Percentiles rank a stretch among this genome's conserved stretches.
Evolutionary conservation across 2,329 filamentous ascomycete species (phyloP).

Genomic region (Albophoma yamanashiensis): DNA sequence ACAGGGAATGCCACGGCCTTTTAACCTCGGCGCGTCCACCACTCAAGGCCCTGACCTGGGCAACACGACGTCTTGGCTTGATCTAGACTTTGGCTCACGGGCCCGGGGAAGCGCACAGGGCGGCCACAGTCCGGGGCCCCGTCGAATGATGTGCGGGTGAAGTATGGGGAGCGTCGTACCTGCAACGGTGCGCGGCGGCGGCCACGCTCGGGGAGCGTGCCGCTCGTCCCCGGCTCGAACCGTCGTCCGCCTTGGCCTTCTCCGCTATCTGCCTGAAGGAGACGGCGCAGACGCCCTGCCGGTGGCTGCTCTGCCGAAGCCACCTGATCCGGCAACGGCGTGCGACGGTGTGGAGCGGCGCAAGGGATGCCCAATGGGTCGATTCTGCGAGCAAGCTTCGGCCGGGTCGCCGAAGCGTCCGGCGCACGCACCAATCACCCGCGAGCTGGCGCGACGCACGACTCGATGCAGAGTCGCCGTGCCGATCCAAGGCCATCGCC

Average conservation of each 20-base stretch:
- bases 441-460: neutral
- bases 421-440: neutral
- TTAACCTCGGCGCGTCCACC: slow-evolving; percentile 1
- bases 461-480: neutral
- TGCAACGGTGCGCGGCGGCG: neutral
- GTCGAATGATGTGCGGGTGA: neutral
- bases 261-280: neutral
- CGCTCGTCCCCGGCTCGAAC: neutral
- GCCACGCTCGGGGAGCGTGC: neutral
- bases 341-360: neutral
- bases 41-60: neutral
- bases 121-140: neutral
- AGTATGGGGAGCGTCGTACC: neutral
- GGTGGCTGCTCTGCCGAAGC: neutral
- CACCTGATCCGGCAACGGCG: neutral
- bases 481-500: neutral
- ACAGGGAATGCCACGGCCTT: neutral
- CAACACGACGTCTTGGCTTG: neutral
- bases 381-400: neutral
- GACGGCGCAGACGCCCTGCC: neutral
- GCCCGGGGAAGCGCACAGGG: neutral
- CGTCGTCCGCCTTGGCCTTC: neutral
- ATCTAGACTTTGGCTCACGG: neutral
- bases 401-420: neutral
- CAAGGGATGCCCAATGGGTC: neutral